These are phyloP conservation scores for Porpolomopsis calyptriformis DNA, from an alignment of 768 basidiomycete species.

Conservation along the genomic window DNA sequence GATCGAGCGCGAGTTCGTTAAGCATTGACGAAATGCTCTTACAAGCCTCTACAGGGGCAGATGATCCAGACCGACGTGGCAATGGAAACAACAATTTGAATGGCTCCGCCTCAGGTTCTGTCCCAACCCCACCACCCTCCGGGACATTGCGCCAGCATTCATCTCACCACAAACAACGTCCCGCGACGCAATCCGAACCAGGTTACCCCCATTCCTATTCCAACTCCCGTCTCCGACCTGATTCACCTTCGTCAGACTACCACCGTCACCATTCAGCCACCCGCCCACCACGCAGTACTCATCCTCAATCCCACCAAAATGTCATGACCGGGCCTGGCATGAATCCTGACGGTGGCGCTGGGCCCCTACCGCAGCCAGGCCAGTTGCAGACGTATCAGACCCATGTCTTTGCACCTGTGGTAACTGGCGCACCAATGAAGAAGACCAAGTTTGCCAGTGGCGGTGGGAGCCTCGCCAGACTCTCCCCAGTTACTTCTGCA, in stretches of 20 bases:
- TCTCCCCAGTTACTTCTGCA: neutral
- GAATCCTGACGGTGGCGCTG: conserved; percentile 13
- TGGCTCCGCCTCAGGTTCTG: neutral
- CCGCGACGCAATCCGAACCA: conserved; percentile 10
- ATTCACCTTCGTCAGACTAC: conserved; percentile 9
- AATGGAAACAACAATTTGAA: neutral
- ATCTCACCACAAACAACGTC: conserved; percentile 4
- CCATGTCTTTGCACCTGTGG: conserved; percentile 63
- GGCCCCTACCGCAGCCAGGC: conserved; percentile 18
- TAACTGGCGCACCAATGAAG: conserved; percentile 63
- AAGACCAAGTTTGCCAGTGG: conserved; percentile 39
- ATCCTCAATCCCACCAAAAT: conserved; percentile 4
- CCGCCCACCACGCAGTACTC: conserved; percentile 9
- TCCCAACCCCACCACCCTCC: neutral
- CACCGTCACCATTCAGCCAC: conserved; percentile 15
- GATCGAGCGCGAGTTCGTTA: conserved; percentile 26
- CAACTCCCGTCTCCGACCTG: conserved; percentile 15
- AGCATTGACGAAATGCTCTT: conserved; percentile 38
- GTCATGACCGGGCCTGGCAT: conserved; percentile 6
- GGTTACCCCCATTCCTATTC: neutral
- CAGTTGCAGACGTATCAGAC: conserved; percentile 41
- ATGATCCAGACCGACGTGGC: conserved; percentile 1
- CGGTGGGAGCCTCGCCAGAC: conserved; percentile 9
- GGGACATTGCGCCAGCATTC: conserved; percentile 1
- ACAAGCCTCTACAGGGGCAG: conserved; percentile 22